Base-by-base conservation (phyloP, 345 rosid genomes). In the Lepidium aucheri region DNA sequence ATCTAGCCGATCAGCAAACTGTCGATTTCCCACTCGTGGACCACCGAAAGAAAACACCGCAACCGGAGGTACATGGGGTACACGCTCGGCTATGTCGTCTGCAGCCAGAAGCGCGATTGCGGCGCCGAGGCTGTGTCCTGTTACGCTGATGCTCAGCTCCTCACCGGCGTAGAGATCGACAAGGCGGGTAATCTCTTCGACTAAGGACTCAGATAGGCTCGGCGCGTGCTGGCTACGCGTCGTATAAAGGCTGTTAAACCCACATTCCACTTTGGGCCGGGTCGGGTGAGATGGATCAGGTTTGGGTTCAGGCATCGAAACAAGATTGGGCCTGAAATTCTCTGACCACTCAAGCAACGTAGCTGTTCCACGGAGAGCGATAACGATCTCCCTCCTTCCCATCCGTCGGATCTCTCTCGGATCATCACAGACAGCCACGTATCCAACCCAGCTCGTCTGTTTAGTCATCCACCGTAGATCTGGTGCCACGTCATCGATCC, bases 271-370 rank as follows among this genome's bases (percentile, higher is more conserved):
- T 77, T 84, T 86, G 9, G 97, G 81, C 4, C 53, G 78, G 9
- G 51, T 62, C 5, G 53, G 65, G 5, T 68, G 69, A 0, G 52
- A 67, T 15, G 65, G 46, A 9, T 68, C 72, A 2, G 57, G 54
- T 50, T 42, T 63, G 32, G 69, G 74, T 32, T 62, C 70, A 15
- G 74, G 65, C 63, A 80, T 63, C 1, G 74, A 66, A 57, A 83
- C 88, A 0, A 85, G 68, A 42, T 85, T 80, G 61, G 88, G 84
- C 39, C 96, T 74, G 26, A 94, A 59, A 49, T 94, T 90, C 78
- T 94, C 97, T 0, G 96, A 95, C 99, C 99, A 94, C 38, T 94
- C 99, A 8, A 90, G 88, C 34, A 95, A 94, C 35, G 99, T 94
- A 20, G 96, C 58, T 0, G 97, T 94, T n/a, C 99, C 99, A 0